Evolutionary conservation across 768 basidiomycete species (phyloP).

Genomic region (Russula vinacea): DNA sequence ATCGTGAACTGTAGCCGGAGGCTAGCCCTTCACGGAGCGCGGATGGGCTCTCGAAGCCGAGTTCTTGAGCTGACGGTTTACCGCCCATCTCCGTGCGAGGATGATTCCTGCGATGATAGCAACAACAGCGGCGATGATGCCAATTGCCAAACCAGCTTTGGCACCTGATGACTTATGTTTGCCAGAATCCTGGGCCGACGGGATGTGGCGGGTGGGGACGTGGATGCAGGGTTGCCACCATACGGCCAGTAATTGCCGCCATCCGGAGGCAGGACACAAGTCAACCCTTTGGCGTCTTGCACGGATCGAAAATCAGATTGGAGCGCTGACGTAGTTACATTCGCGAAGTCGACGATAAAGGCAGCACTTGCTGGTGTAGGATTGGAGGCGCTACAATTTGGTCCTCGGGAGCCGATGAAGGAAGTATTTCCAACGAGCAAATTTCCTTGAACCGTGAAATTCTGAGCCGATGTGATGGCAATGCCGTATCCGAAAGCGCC

Average conservation of each 20-base stretch:
- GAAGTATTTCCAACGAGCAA: conserved; percentile 63
- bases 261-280: conserved; percentile 63
- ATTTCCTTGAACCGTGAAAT: conserved; percentile 68
- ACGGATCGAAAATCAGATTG: conserved; percentile 55
- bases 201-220: conserved; percentile 21
- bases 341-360: conserved; percentile 54
- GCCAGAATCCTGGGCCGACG: conserved; percentile 21
- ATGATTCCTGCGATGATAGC: conserved; percentile 43
- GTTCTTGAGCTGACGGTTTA: conserved; percentile 28
- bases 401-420: conserved; percentile 67
- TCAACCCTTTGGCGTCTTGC: conserved; percentile 54
- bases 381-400: conserved; percentile 55
- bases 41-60: not conserved
- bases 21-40: conserved; percentile 7
- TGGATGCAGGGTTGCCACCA: conserved; percentile 47
- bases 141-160: conserved; percentile 50
- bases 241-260: conserved; percentile 75
- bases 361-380: conserved; percentile 52
- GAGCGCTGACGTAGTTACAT: conserved; percentile 41
- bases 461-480: conserved; percentile 56
- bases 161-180: conserved; percentile 36
- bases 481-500: conserved; percentile 76
- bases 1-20: not conserved
- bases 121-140: conserved; percentile 47
- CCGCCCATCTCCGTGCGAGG: conserved; percentile 49